A percentile compares a stretch with the other conserved stretches of the same genome.
These are phyloP conservation scores for Verticillium isaacii DNA, from an alignment of 2,329 filamentous ascomycete genomes.

Conservation along the genomic window DNA sequence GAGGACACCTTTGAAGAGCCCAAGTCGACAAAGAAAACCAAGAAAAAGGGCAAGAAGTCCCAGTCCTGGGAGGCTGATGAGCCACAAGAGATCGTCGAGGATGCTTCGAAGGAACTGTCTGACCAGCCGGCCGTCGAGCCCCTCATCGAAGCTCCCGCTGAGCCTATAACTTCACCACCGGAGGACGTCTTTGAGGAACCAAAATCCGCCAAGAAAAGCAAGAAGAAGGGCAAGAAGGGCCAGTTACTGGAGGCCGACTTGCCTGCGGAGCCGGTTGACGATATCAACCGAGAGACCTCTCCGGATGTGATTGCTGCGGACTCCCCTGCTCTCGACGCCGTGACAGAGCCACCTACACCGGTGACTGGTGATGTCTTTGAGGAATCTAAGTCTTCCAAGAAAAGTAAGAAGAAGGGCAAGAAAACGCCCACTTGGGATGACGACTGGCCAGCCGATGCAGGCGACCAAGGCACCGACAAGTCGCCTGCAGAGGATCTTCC, in stretches of 20 bases:
- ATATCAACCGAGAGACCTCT: background rate
- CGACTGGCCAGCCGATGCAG: constrained; percentile 1
- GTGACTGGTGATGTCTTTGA: constrained; percentile 9
- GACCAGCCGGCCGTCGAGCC: background rate
- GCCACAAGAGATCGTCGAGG: background rate
- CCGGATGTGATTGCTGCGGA: background rate
- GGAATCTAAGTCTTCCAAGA: constrained; percentile 5
- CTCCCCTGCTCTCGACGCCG: background rate
- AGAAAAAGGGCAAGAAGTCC: constrained; percentile 23
- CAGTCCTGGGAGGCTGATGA: background rate
- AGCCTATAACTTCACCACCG: background rate
- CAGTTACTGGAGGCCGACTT: background rate
- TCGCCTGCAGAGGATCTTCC: constrained; percentile 14
- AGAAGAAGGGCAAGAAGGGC: background rate
- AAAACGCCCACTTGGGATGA: constrained; percentile 6
- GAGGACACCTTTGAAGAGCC: background rate
- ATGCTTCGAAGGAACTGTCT: background rate
- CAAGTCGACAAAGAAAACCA: constrained; percentile 19
- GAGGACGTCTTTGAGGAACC: background rate
- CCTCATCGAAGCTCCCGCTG: background rate
- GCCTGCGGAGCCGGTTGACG: background rate
- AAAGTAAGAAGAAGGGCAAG: constrained; percentile 9
- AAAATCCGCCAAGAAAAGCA: background rate
- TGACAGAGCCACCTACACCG: background rate
- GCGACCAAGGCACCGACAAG: background rate